phyloP scores from a whole-genome alignment of 768 basidiomycete species.

The Collybia mongolica region DNA sequence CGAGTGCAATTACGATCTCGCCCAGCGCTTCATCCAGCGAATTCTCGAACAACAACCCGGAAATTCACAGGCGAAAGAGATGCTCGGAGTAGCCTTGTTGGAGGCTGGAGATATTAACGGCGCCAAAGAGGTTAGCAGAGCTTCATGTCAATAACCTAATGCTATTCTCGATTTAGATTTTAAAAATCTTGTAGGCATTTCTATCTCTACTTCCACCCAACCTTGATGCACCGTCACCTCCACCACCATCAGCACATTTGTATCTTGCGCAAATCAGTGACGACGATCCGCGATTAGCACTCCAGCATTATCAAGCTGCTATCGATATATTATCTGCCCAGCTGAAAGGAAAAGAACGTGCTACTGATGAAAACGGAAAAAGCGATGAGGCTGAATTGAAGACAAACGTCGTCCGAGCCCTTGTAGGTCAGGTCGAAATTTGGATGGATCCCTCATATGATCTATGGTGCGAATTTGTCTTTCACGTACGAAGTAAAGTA shows the following conservation, averaged over 20 bases:
- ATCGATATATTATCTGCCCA: slow-evolving; percentile 66
- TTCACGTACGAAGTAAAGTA: neutral
- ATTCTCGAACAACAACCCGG: slow-evolving; percentile 62
- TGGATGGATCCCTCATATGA: slow-evolving; percentile 94
- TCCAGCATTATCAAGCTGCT: slow-evolving; percentile 79
- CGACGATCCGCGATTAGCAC: slow-evolving; percentile 68
- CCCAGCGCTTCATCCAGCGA: slow-evolving; percentile 67
- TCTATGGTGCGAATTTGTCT: slow-evolving; percentile 60
- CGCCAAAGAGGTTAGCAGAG: slow-evolving; percentile 61
- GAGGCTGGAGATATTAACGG: slow-evolving; percentile 76
- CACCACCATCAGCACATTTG: slow-evolving; percentile 79
- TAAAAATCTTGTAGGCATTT: slow-evolving; percentile 51
- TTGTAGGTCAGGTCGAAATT: slow-evolving; percentile 89
- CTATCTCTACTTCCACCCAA: slow-evolving; percentile 57
- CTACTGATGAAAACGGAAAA: slow-evolving; percentile 31
- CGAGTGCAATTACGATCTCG: slow-evolving; percentile 84
- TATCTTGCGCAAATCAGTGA: slow-evolving; percentile 88
- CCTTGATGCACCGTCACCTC: slow-evolving; percentile 53
- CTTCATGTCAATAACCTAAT: neutral
- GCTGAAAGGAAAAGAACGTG: slow-evolving; percentile 74
- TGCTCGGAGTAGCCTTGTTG: slow-evolving; percentile 75
- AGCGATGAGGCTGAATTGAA: slow-evolving; percentile 60
- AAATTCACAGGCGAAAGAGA: slow-evolving; percentile 72
- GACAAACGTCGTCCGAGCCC: slow-evolving; percentile 71
- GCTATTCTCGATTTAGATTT: slow-evolving; percentile 1